These are phyloP conservation scores for Malassezia furfur DNA, from an alignment of 1,284 basidiomycete species.

Conservation along the genomic window DNA sequence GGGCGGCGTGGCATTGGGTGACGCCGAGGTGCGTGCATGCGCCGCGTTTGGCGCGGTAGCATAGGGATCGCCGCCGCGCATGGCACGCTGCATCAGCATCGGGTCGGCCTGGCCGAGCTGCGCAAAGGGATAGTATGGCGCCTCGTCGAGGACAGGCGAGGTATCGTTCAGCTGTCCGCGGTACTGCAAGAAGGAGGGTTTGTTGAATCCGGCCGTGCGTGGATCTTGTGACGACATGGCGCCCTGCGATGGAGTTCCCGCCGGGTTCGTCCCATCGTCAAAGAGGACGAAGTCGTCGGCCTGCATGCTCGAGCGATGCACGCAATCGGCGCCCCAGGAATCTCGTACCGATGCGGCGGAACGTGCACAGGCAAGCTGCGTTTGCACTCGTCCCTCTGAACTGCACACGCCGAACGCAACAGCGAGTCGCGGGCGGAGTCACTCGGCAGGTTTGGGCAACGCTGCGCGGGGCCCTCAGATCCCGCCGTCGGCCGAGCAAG, in stretches of 20 bases:
- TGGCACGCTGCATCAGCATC: background rate
- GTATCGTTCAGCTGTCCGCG: background rate
- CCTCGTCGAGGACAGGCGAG: constrained; percentile 13
- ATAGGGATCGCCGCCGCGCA: background rate
- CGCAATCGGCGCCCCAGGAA: too few species aligned
- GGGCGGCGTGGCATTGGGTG: background rate
- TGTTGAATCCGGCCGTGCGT: background rate
- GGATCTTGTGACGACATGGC: background rate
- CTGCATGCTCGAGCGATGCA: constrained; percentile 5
- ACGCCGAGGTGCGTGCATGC: background rate
- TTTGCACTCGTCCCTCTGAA: too few species aligned
- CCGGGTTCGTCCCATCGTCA: constrained; percentile 3
- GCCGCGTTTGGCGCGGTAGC: background rate
- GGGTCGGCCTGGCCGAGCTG: background rate
- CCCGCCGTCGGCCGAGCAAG: constrained; percentile 1
- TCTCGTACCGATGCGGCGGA: too few species aligned
- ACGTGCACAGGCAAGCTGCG: too few species aligned
- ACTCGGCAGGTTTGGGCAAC: too few species aligned
- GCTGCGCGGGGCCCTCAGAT: too few species aligned
- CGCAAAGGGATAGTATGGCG: background rate
- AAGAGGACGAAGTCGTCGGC: constrained; percentile 16
- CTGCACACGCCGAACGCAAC: too few species aligned
- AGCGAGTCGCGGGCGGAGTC: too few species aligned
- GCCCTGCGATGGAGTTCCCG: background rate
- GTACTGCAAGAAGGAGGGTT: constrained; percentile 9